Evolutionary conservation across 345 rosid genomes (phyloP), one percentile per base, ranked within the genome.

Genomic region (Eucalyptus cloeziana): DNA sequence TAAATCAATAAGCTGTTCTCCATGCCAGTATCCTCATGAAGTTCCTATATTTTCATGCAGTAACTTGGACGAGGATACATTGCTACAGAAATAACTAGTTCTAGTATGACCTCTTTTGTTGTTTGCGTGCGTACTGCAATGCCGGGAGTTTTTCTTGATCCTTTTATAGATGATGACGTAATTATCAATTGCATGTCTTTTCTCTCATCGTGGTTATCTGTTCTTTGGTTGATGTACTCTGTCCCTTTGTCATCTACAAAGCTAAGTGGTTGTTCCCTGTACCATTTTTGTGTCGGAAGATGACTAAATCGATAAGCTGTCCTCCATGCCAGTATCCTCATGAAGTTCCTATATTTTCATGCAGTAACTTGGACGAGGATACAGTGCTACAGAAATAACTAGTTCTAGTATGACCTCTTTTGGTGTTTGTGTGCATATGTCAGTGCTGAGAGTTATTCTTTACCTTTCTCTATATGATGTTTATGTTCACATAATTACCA

Each of bases 271-370:
- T 37, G 14, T 64, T 27, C 17, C n/a, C 47, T n/a, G 21, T 89
- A 52, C 88, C 86, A 50, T 40, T 49, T 87, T 89, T 91, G 91
- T 91, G 91, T 92, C 87, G 90, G 95, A 90, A 90, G 93, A 87
- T 94, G 93, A 92, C 93, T 33, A 89, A 24, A 92, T 64, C 49
- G 5, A 31, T 31, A 15, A 19, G 87, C 14, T 76, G 83, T 43
- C 40, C 33, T 89, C 86, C 88, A 33, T 80, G 85, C 33, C 21
- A 44, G 67, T 25, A 49, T 89, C 43, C 58, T 56, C 47, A 4
- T 89, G 85, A 47, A 62, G 43, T 85, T 50, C 31, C 49, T 62
- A 71, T 47, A 13, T 45, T n/a, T 71, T 86, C 56, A 14, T 49
- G 87, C 60, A 86, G 87, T 86, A 86, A 22, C 21, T 13, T 47